Conservation (phyloP, 1,284 basidiomycete genomes). For the Naganishia albida region DNA sequence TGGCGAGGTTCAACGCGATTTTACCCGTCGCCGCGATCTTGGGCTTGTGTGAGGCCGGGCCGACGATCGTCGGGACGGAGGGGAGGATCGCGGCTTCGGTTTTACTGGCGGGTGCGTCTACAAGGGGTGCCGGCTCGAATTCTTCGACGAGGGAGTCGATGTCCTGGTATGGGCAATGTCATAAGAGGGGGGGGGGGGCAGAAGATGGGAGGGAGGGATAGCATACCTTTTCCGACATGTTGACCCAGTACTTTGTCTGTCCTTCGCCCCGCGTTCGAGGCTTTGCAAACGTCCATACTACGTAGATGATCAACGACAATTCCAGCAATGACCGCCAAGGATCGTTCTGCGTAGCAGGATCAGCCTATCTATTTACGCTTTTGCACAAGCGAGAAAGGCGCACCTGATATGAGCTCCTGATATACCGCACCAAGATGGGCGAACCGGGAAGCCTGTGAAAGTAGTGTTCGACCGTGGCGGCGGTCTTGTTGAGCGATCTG, state of each 20-base stretch:
- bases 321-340: constrained; percentile 90
- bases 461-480: constrained; percentile 28
- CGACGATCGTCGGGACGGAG: constrained; percentile 75
- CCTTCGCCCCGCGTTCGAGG: constrained; percentile 83
- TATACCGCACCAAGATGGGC: constrained; percentile 84
- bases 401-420: constrained; percentile 70
- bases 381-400: constrained; percentile 46
- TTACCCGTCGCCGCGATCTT: constrained; percentile 74
- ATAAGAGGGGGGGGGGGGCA: not conserved
- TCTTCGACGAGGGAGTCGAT: constrained; percentile 95
- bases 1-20: constrained; percentile 81
- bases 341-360: constrained; percentile 65
- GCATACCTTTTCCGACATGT: constrained; percentile 81
- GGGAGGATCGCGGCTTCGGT: constrained; percentile 69
- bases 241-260: constrained; percentile 85
- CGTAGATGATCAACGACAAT: constrained; percentile 83
- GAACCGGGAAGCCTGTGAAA: constrained; percentile 69
- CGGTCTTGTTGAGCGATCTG: constrained; percentile 17
- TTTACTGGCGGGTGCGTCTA: constrained; percentile 60
- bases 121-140: constrained; percentile 87
- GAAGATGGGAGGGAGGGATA: too few species aligned
- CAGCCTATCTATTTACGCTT: not conserved
- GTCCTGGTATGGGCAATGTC: constrained; percentile 63
- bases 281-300: constrained; percentile 83
- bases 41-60: constrained; percentile 79